Base-by-base conservation (phyloP, 495 filamentous ascomycete species). In the Podospora bellae-mahoneyi region DNA sequence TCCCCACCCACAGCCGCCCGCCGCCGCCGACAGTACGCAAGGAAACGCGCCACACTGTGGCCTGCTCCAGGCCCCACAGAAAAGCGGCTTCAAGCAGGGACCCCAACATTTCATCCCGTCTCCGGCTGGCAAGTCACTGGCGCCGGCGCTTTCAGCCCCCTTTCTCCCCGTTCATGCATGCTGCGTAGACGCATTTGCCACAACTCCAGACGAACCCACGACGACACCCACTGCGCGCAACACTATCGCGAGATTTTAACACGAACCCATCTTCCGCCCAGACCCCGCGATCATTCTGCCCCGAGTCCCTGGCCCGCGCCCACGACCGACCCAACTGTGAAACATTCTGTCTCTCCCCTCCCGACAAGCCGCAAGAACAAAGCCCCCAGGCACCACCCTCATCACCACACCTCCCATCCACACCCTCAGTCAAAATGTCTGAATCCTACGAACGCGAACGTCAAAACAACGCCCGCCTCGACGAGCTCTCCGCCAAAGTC, bases 391-490 rank as follows among this genome's bases (percentile, higher is more conserved):
- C 19, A 48, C 19, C 19, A 16, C 20, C 54, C 59, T 58, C 23
- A 4, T 34, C 39, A 32, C 7, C 30, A 23, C 71, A 58, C 44
- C 60, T 20, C 58, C 20, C 2, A 74, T 39, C 20, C 20, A 59
- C 55, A n/a, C n/a, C 54, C 44, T 27, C 64, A 27, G 39, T 65
- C 59, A 74, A 62, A 44, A 97, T 97, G 94, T 93, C 93, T 39
- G 94, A 97, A 78, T 88, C 93, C 71, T 99, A 96, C 83, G 93
- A 97, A 83, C 92, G 94, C 76, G 94, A 99, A 78, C 84, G 86
- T 78, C 95, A 99, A 81, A 99, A 99, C 82, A 97, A 97, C 81
- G 89, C 92, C 73, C 93, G 95, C 76, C 90, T 99, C 62, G 89
- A 93, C 73, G 93, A 96, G 73, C 90, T 99, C 26, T 89, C 91